Base-by-base conservation (phyloP, 331 rosid species). In the Prunus yedoensis region DNA sequence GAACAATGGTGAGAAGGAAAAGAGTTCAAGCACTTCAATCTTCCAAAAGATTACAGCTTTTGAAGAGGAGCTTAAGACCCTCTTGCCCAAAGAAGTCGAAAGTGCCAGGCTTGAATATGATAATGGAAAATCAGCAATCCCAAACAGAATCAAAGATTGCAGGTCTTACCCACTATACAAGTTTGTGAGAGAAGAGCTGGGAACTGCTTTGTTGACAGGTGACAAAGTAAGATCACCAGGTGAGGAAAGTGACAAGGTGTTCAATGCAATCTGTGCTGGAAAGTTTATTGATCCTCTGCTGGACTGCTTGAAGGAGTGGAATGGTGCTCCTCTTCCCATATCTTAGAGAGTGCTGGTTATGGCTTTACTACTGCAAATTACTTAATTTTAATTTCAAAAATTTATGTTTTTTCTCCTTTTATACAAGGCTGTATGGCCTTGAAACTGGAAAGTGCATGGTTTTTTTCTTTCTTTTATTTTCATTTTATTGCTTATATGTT, bases 251-350 rank as follows among this genome's bases (percentile, higher is more conserved):
- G 98, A 94, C 10, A 91, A 86, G 80, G 95, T 94, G 0, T 94
- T 94, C 86, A 56, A 81, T 1, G 98, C 97, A 43, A 79, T 94
- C 67, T 86, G 88, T 72, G 83, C 74, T 50, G 97, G 98, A 0
- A 88, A 77, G 80, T 57, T 94, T 73, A 88, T 91, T 74, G 93
- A 94, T 45, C 94, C 97, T 2, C 51, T 91, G 79, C 72, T 94
- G 28, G 96, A 87, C 0, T 94, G 98, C 66, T 69, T 94, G 51
- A 85, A 88, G 77, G 91, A 83, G 30, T 94, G 98, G 98, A 94
- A 94, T 77, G 97, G 98, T 71, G 89, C 88, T 82, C 97, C 98
- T 41, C 82, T 94, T 1, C 98, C 98, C 8, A 86, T 94, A 18
- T 82, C 81, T 66, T 88, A 82, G 43, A 71, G 64, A n/a, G 65